These are phyloP conservation scores for Aciculoconidium aculeatum DNA, from an alignment of 805 yeast genomes.

Conservation along the genomic window DNA sequence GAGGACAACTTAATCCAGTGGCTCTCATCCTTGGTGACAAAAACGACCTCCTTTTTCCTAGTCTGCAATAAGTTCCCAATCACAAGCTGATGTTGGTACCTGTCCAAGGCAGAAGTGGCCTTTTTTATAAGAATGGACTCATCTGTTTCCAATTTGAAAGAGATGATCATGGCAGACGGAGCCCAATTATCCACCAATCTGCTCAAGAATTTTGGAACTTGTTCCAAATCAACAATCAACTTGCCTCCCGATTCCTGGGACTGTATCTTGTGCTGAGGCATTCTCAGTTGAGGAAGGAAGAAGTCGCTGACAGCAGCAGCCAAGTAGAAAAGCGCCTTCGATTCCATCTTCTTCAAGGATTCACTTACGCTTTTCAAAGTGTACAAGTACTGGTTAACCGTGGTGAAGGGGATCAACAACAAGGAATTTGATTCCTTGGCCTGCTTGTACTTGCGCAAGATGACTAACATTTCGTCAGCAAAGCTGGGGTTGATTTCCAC, in stretches of 20 bases:
- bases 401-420: constrained; percentile 83
- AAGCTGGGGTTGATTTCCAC: constrained; percentile 59
- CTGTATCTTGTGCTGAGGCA: constrained; percentile 95
- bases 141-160: constrained; percentile 94
- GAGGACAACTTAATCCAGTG: constrained; percentile 48
- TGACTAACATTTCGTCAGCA: constrained; percentile 54
- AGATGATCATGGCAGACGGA: constrained; percentile 87
- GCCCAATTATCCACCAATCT: constrained; percentile 93
- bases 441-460: constrained; percentile 47
- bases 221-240: constrained; percentile 80
- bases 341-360: constrained; percentile 48
- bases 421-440: constrained; percentile 49
- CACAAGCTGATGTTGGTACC: constrained; percentile 90
- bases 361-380: constrained; percentile 67
- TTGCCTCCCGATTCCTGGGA: constrained; percentile 67
- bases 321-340: constrained; percentile 67
- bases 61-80: constrained; percentile 90
- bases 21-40: constrained; percentile 52
- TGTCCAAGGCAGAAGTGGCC: constrained; percentile 69
- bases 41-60: constrained; percentile 81
- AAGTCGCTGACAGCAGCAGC: constrained; percentile 99
- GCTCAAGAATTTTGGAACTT: constrained; percentile 90
- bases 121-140: constrained; percentile 60
- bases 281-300: constrained; percentile 76
- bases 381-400: constrained; percentile 89